A percentile compares a stretch with the other conserved stretches of the same genome.
Conservation (phyloP, 2,329 filamentous ascomycete genomes). For the Fusarium sp. region DNA sequence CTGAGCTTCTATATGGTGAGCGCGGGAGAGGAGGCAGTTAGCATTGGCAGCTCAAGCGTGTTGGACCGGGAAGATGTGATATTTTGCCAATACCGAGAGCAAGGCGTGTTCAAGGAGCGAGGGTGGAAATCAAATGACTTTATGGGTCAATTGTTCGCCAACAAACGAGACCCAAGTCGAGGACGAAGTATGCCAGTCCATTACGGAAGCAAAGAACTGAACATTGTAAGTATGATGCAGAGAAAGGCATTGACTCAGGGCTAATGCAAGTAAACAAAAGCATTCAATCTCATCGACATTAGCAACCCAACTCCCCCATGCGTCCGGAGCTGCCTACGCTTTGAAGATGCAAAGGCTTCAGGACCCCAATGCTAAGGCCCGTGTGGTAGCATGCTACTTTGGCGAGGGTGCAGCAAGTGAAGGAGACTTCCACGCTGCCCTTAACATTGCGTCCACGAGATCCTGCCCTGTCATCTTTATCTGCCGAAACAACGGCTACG, state of each 20-base stretch:
- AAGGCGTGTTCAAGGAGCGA: constrained; percentile 88
- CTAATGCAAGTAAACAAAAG: constrained; percentile 56
- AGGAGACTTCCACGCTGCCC: constrained; percentile 89
- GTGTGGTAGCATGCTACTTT: constrained; percentile 86
- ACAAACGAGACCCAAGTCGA: constrained; percentile 79
- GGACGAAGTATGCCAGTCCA: constrained; percentile 98
- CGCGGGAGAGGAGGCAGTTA: constrained; percentile 93
- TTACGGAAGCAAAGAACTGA: constrained; percentile 85
- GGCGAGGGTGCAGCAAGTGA: constrained; percentile 91
- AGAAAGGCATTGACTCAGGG: no score
- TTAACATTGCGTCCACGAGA: constrained; percentile 90
- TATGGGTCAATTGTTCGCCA: constrained; percentile 95
- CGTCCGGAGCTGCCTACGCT: constrained; percentile 86
- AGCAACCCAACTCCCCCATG: constrained; percentile 90
- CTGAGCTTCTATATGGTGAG: constrained; percentile 98
- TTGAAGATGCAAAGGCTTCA: constrained; percentile 82
- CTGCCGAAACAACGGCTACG: constrained; percentile 92
- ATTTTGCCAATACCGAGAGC: constrained; percentile 94
- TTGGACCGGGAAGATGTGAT: constrained; percentile 87
- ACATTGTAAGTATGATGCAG: constrained; percentile 72
- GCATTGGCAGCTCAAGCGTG: constrained; percentile 87
- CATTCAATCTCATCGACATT: constrained; percentile 87
- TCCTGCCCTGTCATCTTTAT: constrained; percentile 91
- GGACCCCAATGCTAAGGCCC: constrained; percentile 73
- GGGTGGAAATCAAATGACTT: constrained; percentile 90